Evolutionary conservation across 192 early-diverging fungal genomes (phyloP).

Genomic region (Coemansia sp.): DNA sequence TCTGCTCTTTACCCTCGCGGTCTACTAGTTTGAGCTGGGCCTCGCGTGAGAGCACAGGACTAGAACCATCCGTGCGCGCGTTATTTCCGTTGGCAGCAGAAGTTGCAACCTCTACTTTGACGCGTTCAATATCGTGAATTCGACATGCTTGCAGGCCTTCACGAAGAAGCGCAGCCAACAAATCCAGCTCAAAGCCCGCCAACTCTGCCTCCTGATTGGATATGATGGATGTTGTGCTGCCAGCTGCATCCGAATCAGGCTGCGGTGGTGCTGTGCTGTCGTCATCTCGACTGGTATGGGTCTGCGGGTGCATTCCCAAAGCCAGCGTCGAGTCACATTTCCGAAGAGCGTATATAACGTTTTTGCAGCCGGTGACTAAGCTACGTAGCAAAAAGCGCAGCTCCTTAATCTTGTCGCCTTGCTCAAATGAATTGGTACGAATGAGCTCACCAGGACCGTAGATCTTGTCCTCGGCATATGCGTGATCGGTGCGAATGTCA

Average conservation of each 20-base stretch:
- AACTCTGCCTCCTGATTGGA: conserved; percentile 39
- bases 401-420: conserved; percentile 59
- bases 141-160: conserved; percentile 52
- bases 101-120: conserved; percentile 17
- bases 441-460: conserved; percentile 44
- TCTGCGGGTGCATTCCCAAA: conserved; percentile 25
- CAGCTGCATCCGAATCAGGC: not conserved
- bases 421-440: conserved; percentile 51
- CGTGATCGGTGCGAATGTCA: conserved; percentile 26
- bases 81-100: not conserved
- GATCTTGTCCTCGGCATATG: conserved; percentile 36
- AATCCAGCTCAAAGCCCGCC: conserved; percentile 51
- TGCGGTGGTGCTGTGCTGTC: conserved; percentile 4
- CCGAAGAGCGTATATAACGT: conserved; percentile 71
- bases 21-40: conserved; percentile 62
- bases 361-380: conserved; percentile 85
- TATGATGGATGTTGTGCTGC: conserved; percentile 13
- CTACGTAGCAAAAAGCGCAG: conserved; percentile 86
- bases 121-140: conserved; percentile 47
- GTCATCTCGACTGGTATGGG: conserved; percentile 2
- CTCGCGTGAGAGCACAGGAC: conserved; percentile 21
- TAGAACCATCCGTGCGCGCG: not conserved
- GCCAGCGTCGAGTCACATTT: conserved; percentile 67
- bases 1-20: conserved; percentile 88
- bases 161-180: conserved; percentile 42